Evolutionary conservation across 139 green algal genomes (phyloP).

Genomic region (Edaphochlamys debaryana): DNA sequence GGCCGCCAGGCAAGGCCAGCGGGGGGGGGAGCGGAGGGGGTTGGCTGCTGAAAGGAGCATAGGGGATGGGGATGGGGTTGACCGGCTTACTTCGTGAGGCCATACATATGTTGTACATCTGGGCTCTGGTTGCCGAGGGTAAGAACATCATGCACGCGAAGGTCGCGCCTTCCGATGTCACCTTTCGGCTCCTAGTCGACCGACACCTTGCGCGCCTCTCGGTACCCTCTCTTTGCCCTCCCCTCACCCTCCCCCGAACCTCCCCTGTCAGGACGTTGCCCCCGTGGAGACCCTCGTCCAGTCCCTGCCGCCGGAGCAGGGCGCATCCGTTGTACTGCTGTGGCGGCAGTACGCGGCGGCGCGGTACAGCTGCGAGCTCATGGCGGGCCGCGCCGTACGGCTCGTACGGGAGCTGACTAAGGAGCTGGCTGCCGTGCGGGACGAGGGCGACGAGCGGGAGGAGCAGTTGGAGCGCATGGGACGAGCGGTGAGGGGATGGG

Average conservation of each 20-base stretch:
- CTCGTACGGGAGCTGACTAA: conserved; percentile 28
- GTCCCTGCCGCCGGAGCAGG: conserved; percentile 10
- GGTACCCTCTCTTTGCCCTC: background rate
- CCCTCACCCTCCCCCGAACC: background rate
- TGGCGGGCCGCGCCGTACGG: conserved; percentile 32
- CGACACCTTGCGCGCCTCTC: no score
- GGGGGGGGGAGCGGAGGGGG: background rate
- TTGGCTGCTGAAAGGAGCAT: no score
- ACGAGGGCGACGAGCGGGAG: background rate
- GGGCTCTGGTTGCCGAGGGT: no score
- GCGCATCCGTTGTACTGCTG: conserved; percentile 4
- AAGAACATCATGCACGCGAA: no score
- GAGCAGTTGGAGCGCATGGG: background rate
- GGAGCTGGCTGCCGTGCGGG: background rate
- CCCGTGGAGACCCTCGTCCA: conserved; percentile 24
- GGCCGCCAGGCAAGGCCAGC: conserved; percentile 8
- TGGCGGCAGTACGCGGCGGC: conserved; percentile 36
- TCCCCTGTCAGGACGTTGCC: conserved; percentile 17
- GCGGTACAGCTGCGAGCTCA: conserved; percentile 25
- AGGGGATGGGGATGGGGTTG: no score
- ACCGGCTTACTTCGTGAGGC: no score
- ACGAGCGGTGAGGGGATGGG: no score
- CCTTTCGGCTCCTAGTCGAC: no score
- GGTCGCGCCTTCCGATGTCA: no score
- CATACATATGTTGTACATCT: no score